A percentile compares a stretch with the other conserved stretches of the same genome.
These are phyloP conservation scores for Candida sanyaensis DNA, from an alignment of 1,139 yeast species.

Conservation along the genomic window DNA sequence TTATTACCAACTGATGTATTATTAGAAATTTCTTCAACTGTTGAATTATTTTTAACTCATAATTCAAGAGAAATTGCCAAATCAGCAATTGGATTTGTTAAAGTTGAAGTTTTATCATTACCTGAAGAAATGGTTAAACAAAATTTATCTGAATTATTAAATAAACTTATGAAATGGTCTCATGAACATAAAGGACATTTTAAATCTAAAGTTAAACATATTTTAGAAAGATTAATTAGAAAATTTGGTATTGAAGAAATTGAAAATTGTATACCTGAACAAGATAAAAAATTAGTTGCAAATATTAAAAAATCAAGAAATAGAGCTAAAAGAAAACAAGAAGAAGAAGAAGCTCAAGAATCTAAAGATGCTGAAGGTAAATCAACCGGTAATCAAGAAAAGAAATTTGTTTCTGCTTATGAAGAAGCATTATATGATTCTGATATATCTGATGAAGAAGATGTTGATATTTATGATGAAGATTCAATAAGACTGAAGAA, in stretches of 20 bases:
- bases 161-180: slow-evolving; percentile 85
- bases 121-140: slow-evolving; percentile 78
- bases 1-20: slow-evolving; percentile 56
- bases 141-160: slow-evolving; percentile 64
- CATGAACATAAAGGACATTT: slow-evolving; percentile 96
- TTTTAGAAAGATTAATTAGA: slow-evolving; percentile 86
- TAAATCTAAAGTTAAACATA: slow-evolving; percentile 88
- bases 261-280: slow-evolving; percentile 82
- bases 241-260: slow-evolving; percentile 84
- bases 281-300: slow-evolving; percentile 75
- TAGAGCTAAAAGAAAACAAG: slow-evolving; percentile 76
- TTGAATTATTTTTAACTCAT: slow-evolving; percentile 86
- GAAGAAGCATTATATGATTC: slow-evolving; percentile 76
- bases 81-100: slow-evolving; percentile 91
- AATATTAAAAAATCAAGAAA: slow-evolving; percentile 86
- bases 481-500: slow-evolving; percentile 13
- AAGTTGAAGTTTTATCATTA: slow-evolving; percentile 82
- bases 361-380: slow-evolving; percentile 15
- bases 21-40: slow-evolving; percentile 80
- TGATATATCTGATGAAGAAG: slow-evolving; percentile 48
- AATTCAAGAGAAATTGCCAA: slow-evolving; percentile 92
- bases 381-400: slow-evolving; percentile 24
- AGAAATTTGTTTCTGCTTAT: slow-evolving; percentile 75
- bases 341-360: slow-evolving; percentile 27
- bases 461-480: slow-evolving; percentile 28